phyloP scores from a whole-genome alignment of 2,329 filamentous ascomycete genomes.

The Cytospora piceicola region DNA sequence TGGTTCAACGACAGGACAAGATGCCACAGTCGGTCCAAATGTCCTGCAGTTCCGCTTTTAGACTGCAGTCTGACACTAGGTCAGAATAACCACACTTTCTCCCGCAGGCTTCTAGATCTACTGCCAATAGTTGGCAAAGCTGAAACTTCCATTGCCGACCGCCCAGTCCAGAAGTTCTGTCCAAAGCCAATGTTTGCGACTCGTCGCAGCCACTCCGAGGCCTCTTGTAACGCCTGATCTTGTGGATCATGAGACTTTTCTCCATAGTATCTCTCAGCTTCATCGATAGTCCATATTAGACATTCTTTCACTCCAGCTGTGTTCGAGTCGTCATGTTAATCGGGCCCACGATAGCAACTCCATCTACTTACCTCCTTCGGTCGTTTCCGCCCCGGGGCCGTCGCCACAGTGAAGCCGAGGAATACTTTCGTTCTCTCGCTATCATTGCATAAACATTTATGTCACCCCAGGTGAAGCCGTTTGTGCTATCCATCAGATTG shows the following conservation, averaged over 20 bases:
- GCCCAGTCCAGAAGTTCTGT: conserved; percentile 12
- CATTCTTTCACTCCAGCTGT: not conserved
- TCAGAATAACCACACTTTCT: conserved; percentile 12
- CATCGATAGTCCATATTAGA: conserved; percentile 13
- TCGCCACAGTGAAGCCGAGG: not conserved
- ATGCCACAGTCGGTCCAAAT: not conserved
- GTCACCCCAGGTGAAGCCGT: not conserved
- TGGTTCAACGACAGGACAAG: not conserved
- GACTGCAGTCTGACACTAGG: conserved; percentile 15
- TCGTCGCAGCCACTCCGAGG: conserved; percentile 15
- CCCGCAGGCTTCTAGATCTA: not conserved
- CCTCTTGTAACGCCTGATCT: not conserved
- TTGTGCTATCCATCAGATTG: conserved; percentile 8
- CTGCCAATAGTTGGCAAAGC: conserved; percentile 11
- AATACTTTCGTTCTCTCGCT: not conserved
- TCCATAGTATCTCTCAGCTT: conserved; percentile 4
- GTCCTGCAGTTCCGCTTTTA: conserved; percentile 5
- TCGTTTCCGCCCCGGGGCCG: no score
- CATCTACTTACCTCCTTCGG: not conserved
- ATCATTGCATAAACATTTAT: not conserved
- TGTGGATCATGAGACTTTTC: not conserved
- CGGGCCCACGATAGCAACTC: not conserved
- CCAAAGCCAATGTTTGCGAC: conserved; percentile 14
- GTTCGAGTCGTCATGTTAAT: not conserved
- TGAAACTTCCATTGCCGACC: not conserved